Conservation (phyloP, 2,329 filamentous ascomycete species). For the Botryosphaeria dothidea region DNA sequence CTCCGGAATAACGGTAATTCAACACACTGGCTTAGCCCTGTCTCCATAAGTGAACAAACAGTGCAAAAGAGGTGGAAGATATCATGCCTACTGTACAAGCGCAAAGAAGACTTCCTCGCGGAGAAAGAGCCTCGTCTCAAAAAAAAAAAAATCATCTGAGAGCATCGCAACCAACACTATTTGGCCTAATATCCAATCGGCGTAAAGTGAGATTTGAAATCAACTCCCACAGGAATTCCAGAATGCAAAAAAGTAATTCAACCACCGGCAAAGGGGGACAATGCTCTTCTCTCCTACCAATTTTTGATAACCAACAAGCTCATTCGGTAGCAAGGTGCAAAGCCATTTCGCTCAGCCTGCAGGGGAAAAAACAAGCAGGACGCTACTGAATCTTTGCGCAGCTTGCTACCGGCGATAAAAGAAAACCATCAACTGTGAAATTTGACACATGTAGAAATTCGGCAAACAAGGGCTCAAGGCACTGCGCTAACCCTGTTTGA, state of each 20-base stretch:
- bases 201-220: background rate
- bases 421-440: slow-evolving; percentile 3
- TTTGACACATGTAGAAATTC: background rate
- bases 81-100: background rate
- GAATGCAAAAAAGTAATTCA: background rate
- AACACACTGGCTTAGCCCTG: background rate
- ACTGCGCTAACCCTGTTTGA: background rate
- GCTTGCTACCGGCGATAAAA: background rate
- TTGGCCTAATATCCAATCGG: background rate
- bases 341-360: background rate
- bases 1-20: background rate
- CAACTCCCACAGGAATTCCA: background rate
- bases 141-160: background rate
- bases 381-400: background rate
- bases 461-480: slow-evolving; percentile 1
- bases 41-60: background rate
- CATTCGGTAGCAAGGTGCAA: background rate
- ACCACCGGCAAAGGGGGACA: background rate
- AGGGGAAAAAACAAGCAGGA: background rate
- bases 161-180: background rate
- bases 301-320: slow-evolving; percentile 4
- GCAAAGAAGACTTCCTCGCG: background rate
- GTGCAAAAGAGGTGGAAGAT: background rate
- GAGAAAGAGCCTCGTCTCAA: background rate
- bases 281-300: slow-evolving; percentile 3